phyloP scores from a whole-genome alignment of 2,329 filamentous ascomycete genomes.

The Sphaerulina musiva region DNA sequence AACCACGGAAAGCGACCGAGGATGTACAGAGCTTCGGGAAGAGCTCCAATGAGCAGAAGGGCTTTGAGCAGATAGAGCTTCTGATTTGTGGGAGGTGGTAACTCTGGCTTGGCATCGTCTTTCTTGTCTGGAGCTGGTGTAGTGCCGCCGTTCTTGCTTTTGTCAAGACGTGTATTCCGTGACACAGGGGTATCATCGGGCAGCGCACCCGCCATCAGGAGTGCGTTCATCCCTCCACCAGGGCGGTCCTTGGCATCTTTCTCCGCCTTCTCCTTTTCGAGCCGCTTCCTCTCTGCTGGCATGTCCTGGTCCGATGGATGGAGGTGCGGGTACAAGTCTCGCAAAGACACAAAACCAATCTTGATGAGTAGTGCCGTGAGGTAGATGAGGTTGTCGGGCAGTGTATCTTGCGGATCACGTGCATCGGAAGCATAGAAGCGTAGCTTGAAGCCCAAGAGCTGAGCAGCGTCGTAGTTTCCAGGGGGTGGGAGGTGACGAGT shows the following conservation, averaged over 20 bases:
- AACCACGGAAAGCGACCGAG: slow-evolving; percentile 91
- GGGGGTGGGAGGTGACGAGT: slow-evolving; percentile 75
- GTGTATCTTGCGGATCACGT: slow-evolving; percentile 64
- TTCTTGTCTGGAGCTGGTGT: slow-evolving; percentile 39
- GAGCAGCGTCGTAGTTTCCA: neutral
- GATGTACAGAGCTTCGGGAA: slow-evolving; percentile 89
- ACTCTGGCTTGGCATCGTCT: slow-evolving; percentile 44
- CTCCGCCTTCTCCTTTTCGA: slow-evolving; percentile 69
- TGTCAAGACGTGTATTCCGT: slow-evolving; percentile 42
- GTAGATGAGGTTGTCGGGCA: slow-evolving; percentile 90
- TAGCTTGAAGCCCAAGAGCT: slow-evolving; percentile 67
- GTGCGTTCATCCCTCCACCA: slow-evolving; percentile 68
- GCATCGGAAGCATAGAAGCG: slow-evolving; percentile 84
- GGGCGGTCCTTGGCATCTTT: slow-evolving; percentile 65
- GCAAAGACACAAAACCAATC: slow-evolving; percentile 88
- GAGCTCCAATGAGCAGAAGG: slow-evolving; percentile 79
- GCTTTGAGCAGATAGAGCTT: slow-evolving; percentile 80
- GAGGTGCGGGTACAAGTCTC: slow-evolving; percentile 85
- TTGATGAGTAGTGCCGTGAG: slow-evolving; percentile 90
- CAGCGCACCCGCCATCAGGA: slow-evolving; percentile 79
- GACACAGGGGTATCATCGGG: slow-evolving; percentile 66
- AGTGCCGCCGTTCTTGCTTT: slow-evolving; percentile 38
- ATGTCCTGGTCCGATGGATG: slow-evolving; percentile 81
- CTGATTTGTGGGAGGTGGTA: slow-evolving; percentile 74
- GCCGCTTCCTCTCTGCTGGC: slow-evolving; percentile 63